Evolutionary conservation across 2,329 filamentous ascomycete genomes (phyloP), one percentile per base, ranked within the genome.

Genomic region (Phialocephala sp.): DNA sequence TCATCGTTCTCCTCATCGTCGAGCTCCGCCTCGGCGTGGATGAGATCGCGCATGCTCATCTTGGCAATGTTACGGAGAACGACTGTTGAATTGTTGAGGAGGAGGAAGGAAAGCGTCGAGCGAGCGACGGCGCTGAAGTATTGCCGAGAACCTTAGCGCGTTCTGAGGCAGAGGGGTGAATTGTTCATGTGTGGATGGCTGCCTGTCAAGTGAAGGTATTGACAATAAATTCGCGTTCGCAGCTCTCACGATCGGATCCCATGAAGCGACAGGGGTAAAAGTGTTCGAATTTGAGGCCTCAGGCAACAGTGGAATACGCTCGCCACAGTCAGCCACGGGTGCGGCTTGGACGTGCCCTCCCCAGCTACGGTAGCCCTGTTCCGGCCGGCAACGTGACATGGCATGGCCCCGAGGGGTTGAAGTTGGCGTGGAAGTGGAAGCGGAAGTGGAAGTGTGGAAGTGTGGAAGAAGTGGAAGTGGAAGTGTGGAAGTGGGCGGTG

Each of bases 1-100:
- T 91, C 92, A 68, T 96, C 93, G 61, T 94, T 91, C 68, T 89
- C 87, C 71, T 94, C 92, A 64, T 95, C 92, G 76, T 94, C 94
- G 66, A 97, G 82, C 79, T 96, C 89, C 72, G 94, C 95, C 81
- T 93, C 90, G 70, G 89, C 89, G 72, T 94, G 89, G 75, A 99
- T 89, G 76, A 97, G 83, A 77, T 93, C 89, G 78, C 86, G 87
- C 86, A 92, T 89, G 76, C 85, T 89, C 87, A 89, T 90, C 18
- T 75, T 85, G 77, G 71, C 74, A 68, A 58, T 35, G 27, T 11
- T 32, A 9, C 18, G 24, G 18, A 54, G 15, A 12, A 32, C 11
- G 37, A 60, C 64, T 59, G 47, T 32, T 32, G 27, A 32, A 32
- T 32, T 32, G 27, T 22, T 60, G 47, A 20, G 20, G 20, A 56